These are phyloP conservation scores for Simmondsia chinensis DNA, from an alignment of 148 eudicot species.

Conservation along the genomic window DNA sequence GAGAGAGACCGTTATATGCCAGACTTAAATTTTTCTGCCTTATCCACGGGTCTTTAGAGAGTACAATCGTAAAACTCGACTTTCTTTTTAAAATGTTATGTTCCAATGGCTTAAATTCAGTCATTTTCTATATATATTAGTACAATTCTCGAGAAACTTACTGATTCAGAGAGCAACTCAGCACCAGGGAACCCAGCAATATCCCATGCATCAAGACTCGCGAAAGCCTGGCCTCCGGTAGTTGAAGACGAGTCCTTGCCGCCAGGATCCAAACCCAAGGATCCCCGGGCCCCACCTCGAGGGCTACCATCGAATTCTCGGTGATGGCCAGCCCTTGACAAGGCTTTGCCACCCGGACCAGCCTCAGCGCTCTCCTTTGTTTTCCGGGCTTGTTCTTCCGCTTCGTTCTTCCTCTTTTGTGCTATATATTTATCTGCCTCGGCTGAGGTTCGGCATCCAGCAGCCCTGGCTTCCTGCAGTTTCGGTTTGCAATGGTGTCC, in stretches of 20 bases:
- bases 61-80: too few species aligned
- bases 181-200: slow-evolving; percentile 69
- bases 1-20: too few species aligned
- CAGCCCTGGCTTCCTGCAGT: slow-evolving; percentile 91
- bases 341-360: slow-evolving; percentile 55
- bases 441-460: slow-evolving; percentile 82
- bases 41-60: too few species aligned
- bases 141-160: slow-evolving; percentile 23
- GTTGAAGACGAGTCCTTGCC: slow-evolving; percentile 41
- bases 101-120: too few species aligned
- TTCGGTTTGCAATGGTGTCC: neutral
- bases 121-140: too few species aligned
- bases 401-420: slow-evolving; percentile 64
- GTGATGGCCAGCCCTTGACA: slow-evolving; percentile 42
- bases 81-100: too few species aligned
- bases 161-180: slow-evolving; percentile 73
- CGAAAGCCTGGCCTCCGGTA: slow-evolving; percentile 20
- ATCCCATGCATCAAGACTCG: slow-evolving; percentile 69
- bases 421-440: slow-evolving; percentile 72
- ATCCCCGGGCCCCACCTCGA: slow-evolving; percentile 21
- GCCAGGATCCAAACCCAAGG: slow-evolving; percentile 21
- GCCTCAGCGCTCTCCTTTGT: slow-evolving; percentile 47
- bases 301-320: slow-evolving; percentile 52
- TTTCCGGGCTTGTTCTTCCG: slow-evolving; percentile 53
- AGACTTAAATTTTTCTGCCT: too few species aligned